Percentiles rank a stretch among this genome's conserved stretches.
Conservation (phyloP, 768 basidiomycete genomes). For the Pleurotus platypus region DNA sequence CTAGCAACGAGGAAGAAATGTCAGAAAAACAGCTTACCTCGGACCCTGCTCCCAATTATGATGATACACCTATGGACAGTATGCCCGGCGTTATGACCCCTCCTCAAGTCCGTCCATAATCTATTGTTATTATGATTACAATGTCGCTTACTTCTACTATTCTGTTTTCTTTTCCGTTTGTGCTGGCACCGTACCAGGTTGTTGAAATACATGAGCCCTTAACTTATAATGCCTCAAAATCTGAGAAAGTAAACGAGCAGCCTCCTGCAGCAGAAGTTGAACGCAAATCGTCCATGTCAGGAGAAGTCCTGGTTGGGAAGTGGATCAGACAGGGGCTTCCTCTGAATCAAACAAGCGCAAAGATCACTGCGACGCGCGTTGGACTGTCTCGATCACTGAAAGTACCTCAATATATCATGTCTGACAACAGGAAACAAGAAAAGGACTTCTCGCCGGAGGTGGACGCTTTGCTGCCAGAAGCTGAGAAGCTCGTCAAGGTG, state of each 20-base stretch:
- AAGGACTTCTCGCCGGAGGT: constrained; percentile 87
- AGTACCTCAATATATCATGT: constrained; percentile 52
- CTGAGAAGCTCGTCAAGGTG: constrained; percentile 69
- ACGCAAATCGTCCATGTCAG: neutral
- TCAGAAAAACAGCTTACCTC: neutral
- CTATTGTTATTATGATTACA: constrained; percentile 26
- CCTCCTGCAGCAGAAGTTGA: constrained; percentile 9
- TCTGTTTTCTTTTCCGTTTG: constrained; percentile 22
- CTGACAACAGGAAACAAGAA: constrained; percentile 81
- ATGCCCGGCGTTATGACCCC: constrained; percentile 24
- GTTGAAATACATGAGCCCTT: constrained; percentile 25
- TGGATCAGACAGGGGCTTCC: neutral
- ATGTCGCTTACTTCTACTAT: constrained; percentile 26
- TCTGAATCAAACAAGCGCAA: constrained; percentile 33
- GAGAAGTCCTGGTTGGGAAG: neutral
- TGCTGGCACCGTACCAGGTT: constrained; percentile 29
- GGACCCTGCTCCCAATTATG: neutral
- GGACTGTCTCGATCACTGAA: constrained; percentile 24
- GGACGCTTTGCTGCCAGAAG: constrained; percentile 67
- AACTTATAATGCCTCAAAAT: constrained; percentile 24
- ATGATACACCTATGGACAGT: constrained; percentile 23
- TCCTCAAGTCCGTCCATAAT: constrained; percentile 47
- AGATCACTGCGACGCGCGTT: constrained; percentile 60
- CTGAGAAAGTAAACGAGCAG: neutral
- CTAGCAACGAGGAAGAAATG: constrained; percentile 3